Conservation (phyloP, 169 alveolate species). For the Toxoplasma gondii region DNA sequence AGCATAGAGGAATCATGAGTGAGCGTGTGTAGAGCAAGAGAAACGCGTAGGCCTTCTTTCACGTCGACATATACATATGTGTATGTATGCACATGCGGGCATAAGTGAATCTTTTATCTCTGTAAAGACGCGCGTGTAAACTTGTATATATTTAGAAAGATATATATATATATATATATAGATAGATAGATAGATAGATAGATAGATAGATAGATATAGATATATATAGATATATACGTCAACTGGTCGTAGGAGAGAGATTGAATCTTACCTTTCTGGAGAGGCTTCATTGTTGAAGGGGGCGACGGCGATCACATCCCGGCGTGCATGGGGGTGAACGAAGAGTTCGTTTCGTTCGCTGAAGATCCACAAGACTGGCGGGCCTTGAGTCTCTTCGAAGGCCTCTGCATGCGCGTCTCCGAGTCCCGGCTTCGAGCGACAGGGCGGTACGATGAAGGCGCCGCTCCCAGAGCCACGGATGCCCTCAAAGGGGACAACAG, state of each 20-base stretch:
- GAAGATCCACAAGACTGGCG: slow-evolving; percentile 62
- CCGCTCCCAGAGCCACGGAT: slow-evolving; percentile 48
- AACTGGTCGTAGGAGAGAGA: too few species aligned
- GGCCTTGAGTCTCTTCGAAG: slow-evolving; percentile 26
- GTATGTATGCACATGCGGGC: too few species aligned
- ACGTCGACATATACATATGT: too few species aligned
- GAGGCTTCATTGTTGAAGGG: slow-evolving; percentile 3
- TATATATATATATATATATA: too few species aligned
- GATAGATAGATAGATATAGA: too few species aligned
- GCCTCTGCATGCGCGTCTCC: background rate
- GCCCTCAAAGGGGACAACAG: slow-evolving; percentile 11
- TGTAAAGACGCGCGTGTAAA: too few species aligned
- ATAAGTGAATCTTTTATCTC: too few species aligned
- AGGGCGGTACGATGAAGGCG: slow-evolving; percentile 59
- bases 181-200: too few species aligned
- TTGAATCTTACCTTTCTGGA: background rate
- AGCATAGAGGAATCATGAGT: too few species aligned
- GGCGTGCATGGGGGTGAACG: slow-evolving; percentile 65
- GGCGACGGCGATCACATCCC: slow-evolving; percentile 51
- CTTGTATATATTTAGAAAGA: too few species aligned
- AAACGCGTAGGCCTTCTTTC: background rate
- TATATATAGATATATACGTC: too few species aligned
- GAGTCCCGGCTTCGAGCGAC: background rate
- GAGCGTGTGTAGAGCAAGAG: background rate
- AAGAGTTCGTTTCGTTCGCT: slow-evolving; percentile 59